Base-by-base conservation (phyloP, 257 asterid species). In the Solanum okadae region DNA sequence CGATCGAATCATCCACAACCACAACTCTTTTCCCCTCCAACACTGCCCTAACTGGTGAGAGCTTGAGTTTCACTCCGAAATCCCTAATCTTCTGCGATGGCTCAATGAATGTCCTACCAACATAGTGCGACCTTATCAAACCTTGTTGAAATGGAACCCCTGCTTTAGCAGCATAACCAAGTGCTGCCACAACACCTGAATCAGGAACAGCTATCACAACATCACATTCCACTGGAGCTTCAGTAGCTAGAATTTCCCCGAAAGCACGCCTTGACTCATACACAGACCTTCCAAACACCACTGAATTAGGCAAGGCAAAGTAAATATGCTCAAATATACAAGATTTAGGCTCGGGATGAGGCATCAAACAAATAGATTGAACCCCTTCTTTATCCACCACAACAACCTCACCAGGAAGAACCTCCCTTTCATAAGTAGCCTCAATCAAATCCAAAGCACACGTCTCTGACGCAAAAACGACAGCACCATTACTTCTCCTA, bases 21-120 rank as follows among this genome's bases (percentile, higher is more conserved):
- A 96, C 99, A 13, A 97, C 99, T n/a, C 99, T 93, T 77, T 97
- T 97, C 18, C 99, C 99, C 70, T 96, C 98, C 92, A 97, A 87
- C 34, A 97, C 99, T 0, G 99, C 98, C 88, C 91, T 88, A 65
- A 97, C 99, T 0, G 99, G 98, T 0, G 99, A 93, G 18, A 97
- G 89, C 88, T 97, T 97, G 86, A 97, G 91, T 88, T 96, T 97
- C 89, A 97, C 99, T 6, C 99, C 99, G 27, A 97, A 95, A 85
- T 96, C 99, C 91, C 99, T 89, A 68, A 97, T 96, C 91, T 93
- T 95, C 87, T 97, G 99, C 0, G 98, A 95, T 2, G 99, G 99
- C 90, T 97, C 99, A n/a, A 97, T 97, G 73, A 97, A 97, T 0
- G 99, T 96, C 49, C 99, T 87, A 2, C 99, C 99, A 0, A 96